A percentile compares a stretch with the other conserved stretches of the same genome.
Conservation (phyloP, 139 green algal species). For the Micractinium sp. region DNA sequence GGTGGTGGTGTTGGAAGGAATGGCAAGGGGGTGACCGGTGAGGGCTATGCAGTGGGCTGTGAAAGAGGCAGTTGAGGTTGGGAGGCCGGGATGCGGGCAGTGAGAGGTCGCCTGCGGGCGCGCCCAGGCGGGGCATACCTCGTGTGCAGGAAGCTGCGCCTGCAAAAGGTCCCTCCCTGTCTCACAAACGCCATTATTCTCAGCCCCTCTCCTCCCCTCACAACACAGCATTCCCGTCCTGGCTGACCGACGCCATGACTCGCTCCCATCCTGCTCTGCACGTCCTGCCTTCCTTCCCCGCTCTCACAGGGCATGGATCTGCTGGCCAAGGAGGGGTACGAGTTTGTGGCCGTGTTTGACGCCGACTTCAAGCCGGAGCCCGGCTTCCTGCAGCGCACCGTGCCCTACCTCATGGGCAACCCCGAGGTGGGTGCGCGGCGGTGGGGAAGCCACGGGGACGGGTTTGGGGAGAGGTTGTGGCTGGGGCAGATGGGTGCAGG, state of each 20-base stretch:
- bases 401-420: constrained; percentile 70
- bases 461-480: not conserved
- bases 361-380: constrained; percentile 87
- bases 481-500: not conserved
- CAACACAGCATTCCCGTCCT: no score
- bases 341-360: constrained; percentile 89
- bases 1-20: not conserved
- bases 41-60: no score
- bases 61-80: no score
- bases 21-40: no score
- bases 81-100: no score
- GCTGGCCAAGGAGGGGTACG: constrained; percentile 52
- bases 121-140: no score
- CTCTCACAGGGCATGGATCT: constrained; percentile 64
- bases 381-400: constrained; percentile 77
- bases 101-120: no score
- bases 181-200: no score
- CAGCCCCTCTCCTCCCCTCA: no score
- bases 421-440: constrained; percentile 17
- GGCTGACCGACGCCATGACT: no score
- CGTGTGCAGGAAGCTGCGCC: no score
- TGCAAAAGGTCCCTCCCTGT: no score
- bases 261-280: not conserved
- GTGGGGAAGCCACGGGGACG: not conserved
- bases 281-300: not conserved